Conservation (phyloP, 495 filamentous ascomycete genomes). For the Emericellopsis terricola region DNA sequence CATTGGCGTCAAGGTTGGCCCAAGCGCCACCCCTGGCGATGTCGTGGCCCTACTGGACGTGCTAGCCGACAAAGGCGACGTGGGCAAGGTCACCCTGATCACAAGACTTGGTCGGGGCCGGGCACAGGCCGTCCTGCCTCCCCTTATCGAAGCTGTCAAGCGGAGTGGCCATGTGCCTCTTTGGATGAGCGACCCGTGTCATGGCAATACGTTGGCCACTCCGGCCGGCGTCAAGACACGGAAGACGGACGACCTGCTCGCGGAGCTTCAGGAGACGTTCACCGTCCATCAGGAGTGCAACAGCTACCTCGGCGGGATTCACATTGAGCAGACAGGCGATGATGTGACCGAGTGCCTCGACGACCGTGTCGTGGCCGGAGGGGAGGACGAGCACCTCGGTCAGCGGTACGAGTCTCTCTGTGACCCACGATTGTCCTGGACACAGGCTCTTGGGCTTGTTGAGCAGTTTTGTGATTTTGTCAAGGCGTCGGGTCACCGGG, state of each 20-base stretch:
- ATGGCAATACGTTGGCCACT: not conserved
- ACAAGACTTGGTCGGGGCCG: constrained; percentile 6
- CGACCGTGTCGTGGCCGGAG: not conserved
- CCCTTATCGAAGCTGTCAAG: constrained; percentile 4
- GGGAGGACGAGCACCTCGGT: not conserved
- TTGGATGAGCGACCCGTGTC: not conserved
- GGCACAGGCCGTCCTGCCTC: constrained; percentile 2
- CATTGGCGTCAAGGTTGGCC: constrained; percentile 7
- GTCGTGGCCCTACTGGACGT: constrained; percentile 3
- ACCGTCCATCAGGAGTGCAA: not conserved
- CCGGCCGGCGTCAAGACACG: not conserved
- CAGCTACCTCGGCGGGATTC: not conserved
- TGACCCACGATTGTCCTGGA: not conserved
- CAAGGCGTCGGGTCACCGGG: too few relatives aligned
- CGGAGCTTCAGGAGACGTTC: not conserved
- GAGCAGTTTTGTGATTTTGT: not conserved
- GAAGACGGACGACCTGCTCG: not conserved
- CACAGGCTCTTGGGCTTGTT: not conserved
- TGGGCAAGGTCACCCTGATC: constrained; percentile 5
- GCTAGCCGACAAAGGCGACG: not conserved
- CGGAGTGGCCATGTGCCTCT: not conserved
- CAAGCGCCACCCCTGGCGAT: constrained; percentile 3
- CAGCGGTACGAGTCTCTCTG: not conserved
- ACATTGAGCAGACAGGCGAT: not conserved
- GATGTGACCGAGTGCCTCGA: not conserved